Evolutionary conservation across 345 rosid species (phyloP), one percentile per base, ranked within the genome.

Genomic region (Populus nigra): DNA sequence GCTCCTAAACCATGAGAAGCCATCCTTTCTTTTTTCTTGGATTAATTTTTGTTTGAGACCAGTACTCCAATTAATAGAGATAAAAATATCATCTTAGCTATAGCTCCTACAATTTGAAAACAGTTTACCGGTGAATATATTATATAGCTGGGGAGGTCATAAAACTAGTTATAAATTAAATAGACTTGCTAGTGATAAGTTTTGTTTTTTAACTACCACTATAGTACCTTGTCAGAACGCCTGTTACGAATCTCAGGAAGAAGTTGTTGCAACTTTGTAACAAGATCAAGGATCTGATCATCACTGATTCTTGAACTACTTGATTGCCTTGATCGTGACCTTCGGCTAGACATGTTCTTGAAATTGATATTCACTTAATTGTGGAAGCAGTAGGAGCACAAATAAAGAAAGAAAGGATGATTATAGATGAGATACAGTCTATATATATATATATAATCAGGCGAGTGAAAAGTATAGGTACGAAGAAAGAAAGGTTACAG

Each of bases 231-330:
- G 78, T 88, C 93, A 16, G 97, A 87, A 65, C 90, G 87, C 45
- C 88, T 83, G 71, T 80, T 87, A 18, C 91, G 88, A 79, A 93
- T 85, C 87, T 93, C 95, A 29, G 97, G 97, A 65, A 91, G 92
- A 80, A 94, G 94, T 65, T 90, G 95, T 74, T 93, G 97, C 77
- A 94, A 85, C 86, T 88, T 91, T 73, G 94, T 76, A 73, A 94
- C 93, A 72, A 94, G 97, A 84, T 94, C 97, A 78, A 87, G 85
- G 87, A 94, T 91, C 90, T 94, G 98, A 78, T 93, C 98, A 72
- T 94, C 97, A 7, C 85, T 84, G 85, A 94, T 94, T 83, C 93
- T 89, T 68, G 97, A 87, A 73, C 83, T 75, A 53, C 90, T 89
- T 39, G 94, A 83, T 72, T 87, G 89, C 83, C 93, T 91, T 78